These are phyloP conservation scores for Chaetomium strumarium DNA, from an alignment of 2,329 filamentous ascomycete species.

Conservation along the genomic window DNA sequence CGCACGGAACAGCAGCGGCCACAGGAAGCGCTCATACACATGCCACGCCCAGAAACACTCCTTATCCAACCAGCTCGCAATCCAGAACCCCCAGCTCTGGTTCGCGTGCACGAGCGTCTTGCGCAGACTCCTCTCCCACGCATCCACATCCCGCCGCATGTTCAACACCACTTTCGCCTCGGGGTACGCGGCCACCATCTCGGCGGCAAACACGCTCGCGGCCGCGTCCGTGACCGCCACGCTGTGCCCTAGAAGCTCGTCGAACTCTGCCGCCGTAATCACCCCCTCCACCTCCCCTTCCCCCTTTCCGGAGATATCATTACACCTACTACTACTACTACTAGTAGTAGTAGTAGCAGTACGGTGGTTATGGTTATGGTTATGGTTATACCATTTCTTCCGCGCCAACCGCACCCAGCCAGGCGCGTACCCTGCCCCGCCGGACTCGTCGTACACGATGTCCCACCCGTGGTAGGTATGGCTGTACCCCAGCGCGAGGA, in stretches of 20 bases:
- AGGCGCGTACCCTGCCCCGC: slow-evolving; percentile 5
- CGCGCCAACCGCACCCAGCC: slow-evolving; percentile 17
- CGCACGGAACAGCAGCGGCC: slow-evolving; percentile 28
- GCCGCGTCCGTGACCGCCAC: slow-evolving; percentile 24
- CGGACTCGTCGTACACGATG: slow-evolving; percentile 17
- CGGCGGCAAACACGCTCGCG: slow-evolving; percentile 33
- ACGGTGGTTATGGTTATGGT: too few relatives aligned
- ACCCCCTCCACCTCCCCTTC: not conserved
- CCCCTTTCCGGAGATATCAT: not conserved
- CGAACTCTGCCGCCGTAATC: slow-evolving; percentile 20
- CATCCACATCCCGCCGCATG: slow-evolving; percentile 34
- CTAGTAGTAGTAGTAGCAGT: too few relatives aligned
- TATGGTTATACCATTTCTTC: slow-evolving; percentile 11
- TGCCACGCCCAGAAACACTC: slow-evolving; percentile 33
- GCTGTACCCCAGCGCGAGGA: slow-evolving; percentile 19
- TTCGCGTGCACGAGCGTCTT: slow-evolving; percentile 26
- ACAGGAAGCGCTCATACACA: slow-evolving; percentile 28
- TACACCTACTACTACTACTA: not conserved
- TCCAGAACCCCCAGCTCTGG: slow-evolving; percentile 27
- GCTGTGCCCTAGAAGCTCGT: slow-evolving; percentile 20
- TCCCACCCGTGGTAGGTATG: slow-evolving; percentile 25
- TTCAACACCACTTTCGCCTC: slow-evolving; percentile 24
- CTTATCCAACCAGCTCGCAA: slow-evolving; percentile 26
- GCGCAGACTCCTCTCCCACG: slow-evolving; percentile 34
- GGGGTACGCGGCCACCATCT: slow-evolving; percentile 35